Conservation (phyloP, 345 rosid genomes). For the Citrus unshiu region DNA sequence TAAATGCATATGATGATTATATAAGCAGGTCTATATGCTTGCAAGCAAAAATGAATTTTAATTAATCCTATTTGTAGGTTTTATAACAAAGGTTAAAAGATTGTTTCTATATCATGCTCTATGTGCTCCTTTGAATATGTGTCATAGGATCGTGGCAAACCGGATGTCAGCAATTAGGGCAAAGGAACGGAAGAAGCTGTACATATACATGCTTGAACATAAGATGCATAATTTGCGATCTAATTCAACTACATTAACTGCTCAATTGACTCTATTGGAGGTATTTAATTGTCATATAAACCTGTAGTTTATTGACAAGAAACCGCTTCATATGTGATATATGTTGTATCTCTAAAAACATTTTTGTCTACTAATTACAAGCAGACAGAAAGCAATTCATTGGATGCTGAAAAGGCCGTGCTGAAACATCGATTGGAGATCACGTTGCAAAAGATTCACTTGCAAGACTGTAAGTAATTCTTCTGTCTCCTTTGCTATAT, state of each 20-base stretch:
- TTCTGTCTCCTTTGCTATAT: not conserved
- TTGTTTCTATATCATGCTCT: not conserved
- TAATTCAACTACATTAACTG: not conserved
- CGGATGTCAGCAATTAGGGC: conserved; percentile 19
- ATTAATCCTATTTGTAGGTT: not conserved
- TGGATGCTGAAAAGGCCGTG: conserved; percentile 8
- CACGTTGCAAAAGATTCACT: not conserved
- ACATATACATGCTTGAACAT: conserved; percentile 15
- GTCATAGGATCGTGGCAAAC: conserved; percentile 19
- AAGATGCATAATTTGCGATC: not conserved
- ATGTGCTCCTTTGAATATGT: not conserved
- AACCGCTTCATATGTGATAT: not conserved
- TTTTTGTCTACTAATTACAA: not conserved
- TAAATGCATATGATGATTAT: not conserved
- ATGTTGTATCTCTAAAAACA: too few relatives aligned
- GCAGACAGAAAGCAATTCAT: conserved; percentile 12
- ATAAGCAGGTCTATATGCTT: not conserved
- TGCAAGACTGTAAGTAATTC: conserved; percentile 21
- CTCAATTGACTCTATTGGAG: conserved; percentile 5
- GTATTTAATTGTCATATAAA: not conserved
- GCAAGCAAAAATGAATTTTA: not conserved
- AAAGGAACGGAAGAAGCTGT: conserved; percentile 24
- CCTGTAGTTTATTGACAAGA: too few relatives aligned
- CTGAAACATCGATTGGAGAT: not conserved
- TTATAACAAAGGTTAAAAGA: not conserved